Evolutionary conservation across 169 alveolate genomes (phyloP).

Genomic region (Besnoitia besnoiti): DNA sequence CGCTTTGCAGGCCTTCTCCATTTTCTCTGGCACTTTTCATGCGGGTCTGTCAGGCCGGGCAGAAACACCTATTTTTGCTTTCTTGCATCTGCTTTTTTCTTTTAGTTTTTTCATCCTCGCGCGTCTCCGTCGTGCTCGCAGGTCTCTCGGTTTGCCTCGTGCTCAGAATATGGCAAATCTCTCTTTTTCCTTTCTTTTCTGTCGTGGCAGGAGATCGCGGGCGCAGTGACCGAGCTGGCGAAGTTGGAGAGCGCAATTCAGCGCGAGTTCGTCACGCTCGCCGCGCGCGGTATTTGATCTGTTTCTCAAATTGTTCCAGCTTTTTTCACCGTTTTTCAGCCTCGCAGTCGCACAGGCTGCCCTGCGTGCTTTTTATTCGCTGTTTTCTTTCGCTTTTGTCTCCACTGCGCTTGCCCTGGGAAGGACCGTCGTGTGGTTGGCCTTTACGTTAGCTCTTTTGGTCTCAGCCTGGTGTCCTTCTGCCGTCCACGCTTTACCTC

Average conservation of each 20-base stretch:
- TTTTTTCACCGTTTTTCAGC: neutral
- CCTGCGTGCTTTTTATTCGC: neutral
- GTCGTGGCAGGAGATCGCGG: neutral
- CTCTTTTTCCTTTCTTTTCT: neutral
- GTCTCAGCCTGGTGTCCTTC: neutral
- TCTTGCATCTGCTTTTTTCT: neutral
- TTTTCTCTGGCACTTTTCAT: neutral
- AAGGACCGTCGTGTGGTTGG: no score
- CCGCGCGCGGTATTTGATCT: constrained; percentile 11
- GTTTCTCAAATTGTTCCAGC: neutral
- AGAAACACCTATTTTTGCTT: no score
- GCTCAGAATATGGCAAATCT: no score
- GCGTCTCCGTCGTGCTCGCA: neutral
- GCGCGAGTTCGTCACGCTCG: constrained; percentile 32
- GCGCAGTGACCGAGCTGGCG: constrained; percentile 12
- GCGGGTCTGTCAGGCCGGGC: neutral
- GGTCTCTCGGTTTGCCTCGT: neutral
- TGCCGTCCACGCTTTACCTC: neutral
- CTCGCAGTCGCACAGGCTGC: neutral
- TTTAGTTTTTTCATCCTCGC: neutral
- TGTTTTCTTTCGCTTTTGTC: neutral
- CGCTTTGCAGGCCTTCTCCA: neutral
- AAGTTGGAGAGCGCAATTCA: neutral
- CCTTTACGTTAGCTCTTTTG: neutral
- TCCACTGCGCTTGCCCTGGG: no score